A percentile compares a stretch with the other conserved stretches of the same genome.
phyloP scores from a whole-genome alignment of 306 rosid species.

The Lathyrus aphaca region DNA sequence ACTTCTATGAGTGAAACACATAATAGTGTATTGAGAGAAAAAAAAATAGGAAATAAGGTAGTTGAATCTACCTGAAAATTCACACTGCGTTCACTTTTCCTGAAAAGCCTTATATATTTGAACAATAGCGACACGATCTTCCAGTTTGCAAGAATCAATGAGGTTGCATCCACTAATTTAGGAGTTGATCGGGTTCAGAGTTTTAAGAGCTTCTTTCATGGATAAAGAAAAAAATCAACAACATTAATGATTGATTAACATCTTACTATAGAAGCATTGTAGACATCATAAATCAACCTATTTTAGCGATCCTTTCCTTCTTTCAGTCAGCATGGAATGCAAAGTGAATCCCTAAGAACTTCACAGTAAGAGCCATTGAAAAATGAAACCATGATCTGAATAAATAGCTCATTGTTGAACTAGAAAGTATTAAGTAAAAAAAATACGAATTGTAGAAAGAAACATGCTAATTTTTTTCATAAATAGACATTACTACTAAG shows the following conservation, averaged over 20 bases:
- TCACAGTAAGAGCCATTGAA: neutral
- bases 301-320: too few relatives aligned
- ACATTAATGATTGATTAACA: too few relatives aligned
- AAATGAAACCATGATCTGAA: constrained; percentile 8
- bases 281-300: too few relatives aligned
- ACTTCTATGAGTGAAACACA: too few relatives aligned
- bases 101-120: constrained; percentile 91
- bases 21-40: too few relatives aligned
- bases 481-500: too few relatives aligned
- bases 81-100: constrained; percentile 79
- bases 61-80: constrained; percentile 42
- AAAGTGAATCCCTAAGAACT: too few relatives aligned
- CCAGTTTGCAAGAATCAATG: constrained; percentile 97
- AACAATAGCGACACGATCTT: constrained; percentile 90
- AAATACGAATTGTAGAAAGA: too few relatives aligned
- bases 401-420: neutral
- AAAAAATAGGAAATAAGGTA: too few relatives aligned
- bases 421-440: neutral
- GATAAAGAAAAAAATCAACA: constrained; percentile 47
- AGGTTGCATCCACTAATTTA: constrained; percentile 79
- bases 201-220: constrained; percentile 98
- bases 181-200: constrained; percentile 98
- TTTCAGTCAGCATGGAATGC: too few relatives aligned
- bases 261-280: too few relatives aligned
- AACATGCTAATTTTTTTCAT: too few relatives aligned